Percentiles rank a stretch among this genome's conserved stretches.
Conservation (phyloP, 768 basidiomycete species). For the Tylopilus sp. region DNA sequence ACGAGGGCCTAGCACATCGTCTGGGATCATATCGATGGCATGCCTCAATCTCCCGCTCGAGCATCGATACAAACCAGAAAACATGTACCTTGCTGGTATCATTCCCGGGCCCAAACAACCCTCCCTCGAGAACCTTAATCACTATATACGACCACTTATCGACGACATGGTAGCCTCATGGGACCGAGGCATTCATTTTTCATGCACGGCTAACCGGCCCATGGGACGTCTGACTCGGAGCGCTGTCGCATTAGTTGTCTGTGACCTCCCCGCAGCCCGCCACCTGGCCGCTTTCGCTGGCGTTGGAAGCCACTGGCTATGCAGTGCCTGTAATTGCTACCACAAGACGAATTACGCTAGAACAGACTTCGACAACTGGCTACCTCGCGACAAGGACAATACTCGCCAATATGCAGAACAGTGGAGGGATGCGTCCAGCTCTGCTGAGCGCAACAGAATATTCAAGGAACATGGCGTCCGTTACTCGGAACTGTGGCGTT, state of each 20-base stretch:
- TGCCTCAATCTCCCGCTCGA: neutral
- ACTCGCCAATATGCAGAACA: neutral
- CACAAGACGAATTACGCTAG: constrained; percentile 6
- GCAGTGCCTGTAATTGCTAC: constrained; percentile 29
- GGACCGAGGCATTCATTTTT: constrained; percentile 29
- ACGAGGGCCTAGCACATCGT: neutral
- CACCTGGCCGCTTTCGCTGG: constrained; percentile 19
- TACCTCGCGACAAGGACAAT: neutral
- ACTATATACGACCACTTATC: constrained; percentile 35
- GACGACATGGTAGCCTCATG: constrained; percentile 31
- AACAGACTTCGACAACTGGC: constrained; percentile 17
- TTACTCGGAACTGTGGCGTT: neutral
- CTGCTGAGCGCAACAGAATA: neutral
- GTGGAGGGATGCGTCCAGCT: neutral
- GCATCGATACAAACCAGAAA: neutral
- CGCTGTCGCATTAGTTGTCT: constrained; percentile 28
- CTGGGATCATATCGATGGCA: neutral
- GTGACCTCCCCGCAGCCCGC: constrained; percentile 36
- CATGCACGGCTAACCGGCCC: constrained; percentile 10
- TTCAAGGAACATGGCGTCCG: neutral
- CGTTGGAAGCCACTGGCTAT: constrained; percentile 25
- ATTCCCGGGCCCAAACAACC: constrained; percentile 1
- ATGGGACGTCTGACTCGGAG: constrained; percentile 21
- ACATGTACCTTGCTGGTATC: neutral
- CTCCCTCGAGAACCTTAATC: neutral